These are phyloP conservation scores for Schizonepeta tenuifolia DNA, from an alignment of 257 asterid species.

Conservation along the genomic window DNA sequence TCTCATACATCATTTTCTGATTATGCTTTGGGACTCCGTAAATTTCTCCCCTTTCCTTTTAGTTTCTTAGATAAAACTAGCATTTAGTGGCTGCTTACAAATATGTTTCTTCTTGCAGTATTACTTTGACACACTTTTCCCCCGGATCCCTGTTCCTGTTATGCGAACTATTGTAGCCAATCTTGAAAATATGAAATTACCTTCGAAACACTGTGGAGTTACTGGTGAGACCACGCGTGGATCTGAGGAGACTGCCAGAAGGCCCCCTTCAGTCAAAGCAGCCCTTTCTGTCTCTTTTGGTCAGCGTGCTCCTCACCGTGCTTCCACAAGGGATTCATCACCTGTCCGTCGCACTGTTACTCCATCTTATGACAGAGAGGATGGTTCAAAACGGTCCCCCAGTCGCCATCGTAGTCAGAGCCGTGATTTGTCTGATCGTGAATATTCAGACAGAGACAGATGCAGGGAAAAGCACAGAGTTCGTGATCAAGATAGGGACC, in stretches of 20 bases:
- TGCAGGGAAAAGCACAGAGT: slow-evolving; percentile 40
- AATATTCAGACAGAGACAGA: slow-evolving; percentile 48
- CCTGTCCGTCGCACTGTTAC: slow-evolving; percentile 80
- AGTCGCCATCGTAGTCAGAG: slow-evolving; percentile 62
- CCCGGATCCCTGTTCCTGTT: slow-evolving; percentile 93
- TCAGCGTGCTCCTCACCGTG: slow-evolving; percentile 99
- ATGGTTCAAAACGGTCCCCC: slow-evolving; percentile 65
- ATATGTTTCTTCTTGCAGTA: slow-evolving; percentile 63
- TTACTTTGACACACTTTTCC: slow-evolving; percentile 92
- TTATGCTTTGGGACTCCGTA: slow-evolving; percentile 7
- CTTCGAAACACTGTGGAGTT: slow-evolving; percentile 78
- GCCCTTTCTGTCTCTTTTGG: slow-evolving; percentile 98
- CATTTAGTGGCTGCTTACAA: slow-evolving; percentile 16
- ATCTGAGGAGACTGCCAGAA: slow-evolving; percentile 87
- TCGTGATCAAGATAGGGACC: slow-evolving; percentile 18
- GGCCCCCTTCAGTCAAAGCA: slow-evolving; percentile 99
- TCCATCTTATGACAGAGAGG: slow-evolving; percentile 59
- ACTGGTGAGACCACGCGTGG: slow-evolving; percentile 95
- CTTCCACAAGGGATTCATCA: slow-evolving; percentile 95
- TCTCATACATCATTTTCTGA: slow-evolving; percentile 17
- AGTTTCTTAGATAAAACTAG: not conserved
- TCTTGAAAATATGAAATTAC: slow-evolving; percentile 89
- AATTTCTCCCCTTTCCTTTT: not conserved
- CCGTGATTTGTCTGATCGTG: slow-evolving; percentile 74
- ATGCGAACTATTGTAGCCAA: slow-evolving; percentile 65